Evolutionary conservation across 163 green algal genomes (phyloP), one percentile per base, ranked within the genome.

Genomic region (Prototheca cutis): DNA sequence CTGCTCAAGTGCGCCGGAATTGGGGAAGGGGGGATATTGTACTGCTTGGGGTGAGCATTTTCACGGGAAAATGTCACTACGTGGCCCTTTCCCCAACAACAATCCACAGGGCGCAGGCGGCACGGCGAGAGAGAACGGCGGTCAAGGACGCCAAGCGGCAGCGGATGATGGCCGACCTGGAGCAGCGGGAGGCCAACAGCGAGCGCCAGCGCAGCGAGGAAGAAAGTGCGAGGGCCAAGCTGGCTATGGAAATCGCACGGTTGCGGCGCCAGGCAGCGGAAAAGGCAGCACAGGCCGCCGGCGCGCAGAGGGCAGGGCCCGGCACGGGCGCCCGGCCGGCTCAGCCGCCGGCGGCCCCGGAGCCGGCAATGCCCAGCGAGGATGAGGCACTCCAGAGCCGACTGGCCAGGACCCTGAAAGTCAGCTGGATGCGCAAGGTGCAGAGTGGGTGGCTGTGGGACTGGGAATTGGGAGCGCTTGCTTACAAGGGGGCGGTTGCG

Each of bases 161-260:
- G 21, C 78, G 80, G 60, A 74, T 90, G 78, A 65, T 58, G 58
- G 70, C 81, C 18, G 80, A 88, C 3, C 62, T 90, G 47, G 78
- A 85, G 58, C 42, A 52, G 53, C 45, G 73, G 28, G 83, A 90
- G 67, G 52, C 66, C 19, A 55, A 65, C 21, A 70, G 58, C 40
- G 36, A 61, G 27, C 56, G 27, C 6, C 75, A 67, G 18, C 52
- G 68, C 3, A 78, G 49, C 34, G 73, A 84, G 67, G 83, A 87
- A 57, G 74, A 85, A 24, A 40, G 56, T 13, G 79, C 78, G 17
- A 39, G 64, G 1, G 59, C 40, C 15, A 66, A 61, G 21, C 63
- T 83, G 27, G 42, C 24, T 27, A 59, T 33, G 0, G 78, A 86
- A 53, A 72, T 86, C 39, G 73, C 78, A 45, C 61, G 75, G 7